Evolutionary conservation across 2,329 filamentous ascomycete genomes (phyloP).

Genomic region (Phyllosticta capitalensis): DNA sequence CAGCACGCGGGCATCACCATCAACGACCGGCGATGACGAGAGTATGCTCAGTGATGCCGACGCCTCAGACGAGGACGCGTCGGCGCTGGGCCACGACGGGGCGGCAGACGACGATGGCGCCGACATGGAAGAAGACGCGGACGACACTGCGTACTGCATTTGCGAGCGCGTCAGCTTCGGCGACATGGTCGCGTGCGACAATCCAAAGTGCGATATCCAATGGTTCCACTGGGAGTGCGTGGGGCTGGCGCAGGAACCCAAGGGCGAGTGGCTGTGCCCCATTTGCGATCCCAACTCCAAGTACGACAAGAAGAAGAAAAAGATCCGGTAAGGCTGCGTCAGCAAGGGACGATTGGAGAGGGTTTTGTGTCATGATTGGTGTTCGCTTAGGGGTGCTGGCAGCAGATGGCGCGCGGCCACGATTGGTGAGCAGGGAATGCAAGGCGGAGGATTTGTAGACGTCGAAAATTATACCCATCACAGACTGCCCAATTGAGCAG

Average conservation of each 20-base stretch:
- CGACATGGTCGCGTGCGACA: conserved; percentile 85
- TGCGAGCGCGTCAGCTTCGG: conserved; percentile 78
- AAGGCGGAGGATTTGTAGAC: not conserved
- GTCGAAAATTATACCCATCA: not conserved
- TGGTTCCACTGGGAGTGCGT: conserved; percentile 75
- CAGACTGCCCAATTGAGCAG: not conserved
- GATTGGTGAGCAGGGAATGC: not conserved
- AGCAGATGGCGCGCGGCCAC: not conserved
- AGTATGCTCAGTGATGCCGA: conserved; percentile 44
- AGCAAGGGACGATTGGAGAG: not conserved
- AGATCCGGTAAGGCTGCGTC: conserved; percentile 20
- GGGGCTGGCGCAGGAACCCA: conserved; percentile 40
- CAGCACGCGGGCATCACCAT: conserved; percentile 29
- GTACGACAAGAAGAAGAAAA: conserved; percentile 32
- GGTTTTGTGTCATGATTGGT: not conserved
- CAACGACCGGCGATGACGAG: conserved; percentile 41
- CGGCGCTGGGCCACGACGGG: conserved; percentile 44
- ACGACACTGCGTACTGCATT: conserved; percentile 69
- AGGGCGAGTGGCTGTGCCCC: conserved; percentile 43
- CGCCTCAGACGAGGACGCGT: conserved; percentile 35
- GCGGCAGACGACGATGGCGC: conserved; percentile 63
- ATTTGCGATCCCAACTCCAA: conserved; percentile 17
- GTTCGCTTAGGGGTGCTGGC: conserved; percentile 2
- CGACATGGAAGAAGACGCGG: conserved; percentile 62
- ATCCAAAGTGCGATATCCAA: conserved; percentile 68